phyloP scores from a whole-genome alignment of 2,329 filamentous ascomycete species.

The Fusarium algeriense region DNA sequence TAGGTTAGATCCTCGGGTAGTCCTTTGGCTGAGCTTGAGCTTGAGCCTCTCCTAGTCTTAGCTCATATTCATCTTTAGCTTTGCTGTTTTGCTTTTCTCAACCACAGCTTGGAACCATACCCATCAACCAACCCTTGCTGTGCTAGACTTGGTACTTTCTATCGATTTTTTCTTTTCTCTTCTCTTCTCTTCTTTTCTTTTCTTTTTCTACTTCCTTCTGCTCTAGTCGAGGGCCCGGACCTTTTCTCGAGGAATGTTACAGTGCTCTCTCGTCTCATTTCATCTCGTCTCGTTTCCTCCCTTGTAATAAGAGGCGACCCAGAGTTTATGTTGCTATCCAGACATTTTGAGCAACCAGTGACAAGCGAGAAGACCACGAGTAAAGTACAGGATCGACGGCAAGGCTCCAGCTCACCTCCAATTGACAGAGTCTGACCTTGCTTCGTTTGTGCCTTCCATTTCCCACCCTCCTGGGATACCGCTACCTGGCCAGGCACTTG shows the following conservation, averaged over 20 bases:
- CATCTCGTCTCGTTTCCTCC: constrained; percentile 10
- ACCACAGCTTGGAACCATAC: constrained; percentile 2
- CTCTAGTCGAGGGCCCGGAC: neutral
- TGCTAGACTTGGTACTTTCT: neutral
- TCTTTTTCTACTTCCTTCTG: constrained; percentile 2
- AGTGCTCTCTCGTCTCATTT: constrained; percentile 14
- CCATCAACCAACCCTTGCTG: constrained; percentile 11
- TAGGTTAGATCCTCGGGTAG: too few relatives aligned
- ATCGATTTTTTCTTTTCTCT: neutral
- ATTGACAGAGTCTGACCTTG: constrained; percentile 7
- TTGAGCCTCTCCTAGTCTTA: constrained; percentile 7
- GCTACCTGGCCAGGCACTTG: neutral
- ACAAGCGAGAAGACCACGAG: constrained; percentile 9
- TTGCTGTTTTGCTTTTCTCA: constrained; percentile 27
- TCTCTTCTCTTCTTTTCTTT: constrained; percentile 1
- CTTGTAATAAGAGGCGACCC: constrained; percentile 3
- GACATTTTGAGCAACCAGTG: constrained; percentile 23
- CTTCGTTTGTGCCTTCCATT: constrained; percentile 11
- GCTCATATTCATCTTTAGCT: constrained; percentile 4
- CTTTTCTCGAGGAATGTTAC: constrained; percentile 21
- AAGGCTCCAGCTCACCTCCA: constrained; percentile 10
- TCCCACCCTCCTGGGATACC: neutral
- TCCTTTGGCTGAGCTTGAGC: neutral
- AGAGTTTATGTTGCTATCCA: constrained; percentile 27
- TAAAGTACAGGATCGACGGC: constrained; percentile 10